phyloP scores from a whole-genome alignment of 352 stramenopile genomes.

The Thraustotheca clavata region DNA sequence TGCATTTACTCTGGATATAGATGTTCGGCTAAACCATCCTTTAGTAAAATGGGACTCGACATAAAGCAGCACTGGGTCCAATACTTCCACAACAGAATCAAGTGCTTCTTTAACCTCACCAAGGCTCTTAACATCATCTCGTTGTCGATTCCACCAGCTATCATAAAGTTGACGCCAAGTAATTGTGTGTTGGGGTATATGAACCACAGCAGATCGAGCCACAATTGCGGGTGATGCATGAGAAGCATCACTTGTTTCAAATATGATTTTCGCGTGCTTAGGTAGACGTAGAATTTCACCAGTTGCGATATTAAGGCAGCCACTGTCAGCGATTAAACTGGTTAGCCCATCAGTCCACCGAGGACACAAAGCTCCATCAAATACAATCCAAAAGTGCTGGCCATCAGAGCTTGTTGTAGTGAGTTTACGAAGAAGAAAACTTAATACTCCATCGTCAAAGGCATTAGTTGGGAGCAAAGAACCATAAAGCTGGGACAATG shows the following conservation, averaged over 20 bases:
- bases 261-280: slow-evolving; percentile 31
- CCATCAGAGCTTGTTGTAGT: background rate
- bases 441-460: slow-evolving; percentile 9
- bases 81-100: slow-evolving; percentile 35
- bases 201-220: slow-evolving; percentile 34
- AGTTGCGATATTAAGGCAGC: slow-evolving; percentile 27
- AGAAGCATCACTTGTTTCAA: slow-evolving; percentile 43
- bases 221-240: slow-evolving; percentile 48
- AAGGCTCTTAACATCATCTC: slow-evolving; percentile 26
- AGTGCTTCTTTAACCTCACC: slow-evolving; percentile 30
- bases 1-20: slow-evolving; percentile 21
- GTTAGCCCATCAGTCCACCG: slow-evolving; percentile 41
- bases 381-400: slow-evolving; percentile 35
- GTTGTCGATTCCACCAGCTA: slow-evolving; percentile 36
- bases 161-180: slow-evolving; percentile 30
- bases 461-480: background rate
- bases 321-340: background rate
- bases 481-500: slow-evolving; percentile 2
- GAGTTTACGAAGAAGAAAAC: slow-evolving; percentile 3
- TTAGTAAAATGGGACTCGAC: slow-evolving; percentile 33
- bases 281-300: slow-evolving; percentile 36
- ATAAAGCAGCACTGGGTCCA: slow-evolving; percentile 39
- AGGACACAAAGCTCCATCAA: slow-evolving; percentile 48
- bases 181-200: slow-evolving; percentile 17
- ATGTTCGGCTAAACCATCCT: background rate